A percentile compares a stretch with the other conserved stretches of the same genome.
phyloP scores from a whole-genome alignment of 208 protist species.

The Trypanosoma lewisi region DNA sequence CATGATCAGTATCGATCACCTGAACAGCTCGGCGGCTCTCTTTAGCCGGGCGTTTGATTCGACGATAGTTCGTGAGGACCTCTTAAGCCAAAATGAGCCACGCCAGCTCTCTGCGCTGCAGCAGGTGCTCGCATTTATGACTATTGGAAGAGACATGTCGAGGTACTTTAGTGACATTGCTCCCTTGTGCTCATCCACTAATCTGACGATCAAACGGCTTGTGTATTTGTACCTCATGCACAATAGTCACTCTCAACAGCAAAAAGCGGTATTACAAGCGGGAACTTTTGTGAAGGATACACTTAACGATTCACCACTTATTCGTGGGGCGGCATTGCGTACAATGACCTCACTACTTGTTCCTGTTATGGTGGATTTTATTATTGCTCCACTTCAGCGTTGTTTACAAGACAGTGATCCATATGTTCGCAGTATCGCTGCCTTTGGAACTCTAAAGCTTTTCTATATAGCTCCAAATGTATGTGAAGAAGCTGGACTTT shows the following conservation, averaged over 20 bases:
- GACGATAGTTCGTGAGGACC: slow-evolving; percentile 83
- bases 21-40: slow-evolving; percentile 42
- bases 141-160: slow-evolving; percentile 98
- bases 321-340: slow-evolving; percentile 97
- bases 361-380: slow-evolving; percentile 96
- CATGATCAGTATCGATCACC: background rate
- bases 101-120: slow-evolving; percentile 95
- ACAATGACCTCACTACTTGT: slow-evolving; percentile 99
- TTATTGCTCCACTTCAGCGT: slow-evolving; percentile 92
- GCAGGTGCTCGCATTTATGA: slow-evolving; percentile 98
- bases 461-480: slow-evolving; percentile 93
- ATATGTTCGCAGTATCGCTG: slow-evolving; percentile 99
- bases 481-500: slow-evolving; percentile 83
- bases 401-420: slow-evolving; percentile 95
- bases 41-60: slow-evolving; percentile 85
- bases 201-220: slow-evolving; percentile 98
- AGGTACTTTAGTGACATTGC: slow-evolving; percentile 94
- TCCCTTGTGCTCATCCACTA: slow-evolving; percentile 92
- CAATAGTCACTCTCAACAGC: slow-evolving; percentile 96
- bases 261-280: slow-evolving; percentile 97
- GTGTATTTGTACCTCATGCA: slow-evolving; percentile 99
- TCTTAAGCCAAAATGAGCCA: slow-evolving; percentile 80
- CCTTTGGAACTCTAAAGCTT: slow-evolving; percentile 96
- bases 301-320: slow-evolving; percentile 93
- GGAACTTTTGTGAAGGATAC: slow-evolving; percentile 97